Base-by-base conservation (phyloP, 306 rosid species). In the Medicago arabica region DNA sequence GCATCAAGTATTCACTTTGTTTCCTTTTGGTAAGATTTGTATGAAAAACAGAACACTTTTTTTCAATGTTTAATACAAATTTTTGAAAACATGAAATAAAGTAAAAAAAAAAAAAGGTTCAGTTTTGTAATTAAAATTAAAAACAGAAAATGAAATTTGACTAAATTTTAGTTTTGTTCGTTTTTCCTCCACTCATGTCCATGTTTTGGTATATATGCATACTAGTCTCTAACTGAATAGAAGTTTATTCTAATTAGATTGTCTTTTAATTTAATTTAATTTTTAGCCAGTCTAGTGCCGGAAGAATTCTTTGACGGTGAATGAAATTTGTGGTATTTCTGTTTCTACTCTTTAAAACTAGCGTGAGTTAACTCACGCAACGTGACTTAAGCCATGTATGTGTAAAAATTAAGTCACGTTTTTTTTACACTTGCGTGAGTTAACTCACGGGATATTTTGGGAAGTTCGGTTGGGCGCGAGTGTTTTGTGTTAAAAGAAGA, bases 271-370 rank as follows among this genome's bases (percentile, higher is more conserved):
- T 67, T 77, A 69, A 15, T 25, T 59, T 8, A 36, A 38, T 38
- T 72, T 69, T 44, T 68, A 53, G 39, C 43, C 8, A 9, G 31
- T 47, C 44, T 39, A 57, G 60, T 75, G 31, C 39, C 28, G 12
- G 63, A 19, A 7, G 46, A 76, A n/a, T 62, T 63, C 55, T 6
- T 43, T 18, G 1, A 9, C 49, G 49, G 57, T 67, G 21, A 64
- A 19, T 60, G 60, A 21, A 38, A 46, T 67, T 71, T 57, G 19
- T 62, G 19, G 63, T 51, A 39, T n/a, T 59, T 55, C 60, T 19
- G 31, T 67, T 60, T 67, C 39, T 19, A 6, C 53, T 51, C 57
- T 66, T 54, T 43, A n/a, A n/a, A n/a, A n/a, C n/a, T n/a, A n/a
- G n/a, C n/a, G n/a, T n/a, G n/a, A n/a, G n/a, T n/a, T n/a, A n/a